Evolutionary conservation across 768 basidiomycete genomes (phyloP), one percentile per base, ranked within the genome.

Genomic region (Paxillus involutus): DNA sequence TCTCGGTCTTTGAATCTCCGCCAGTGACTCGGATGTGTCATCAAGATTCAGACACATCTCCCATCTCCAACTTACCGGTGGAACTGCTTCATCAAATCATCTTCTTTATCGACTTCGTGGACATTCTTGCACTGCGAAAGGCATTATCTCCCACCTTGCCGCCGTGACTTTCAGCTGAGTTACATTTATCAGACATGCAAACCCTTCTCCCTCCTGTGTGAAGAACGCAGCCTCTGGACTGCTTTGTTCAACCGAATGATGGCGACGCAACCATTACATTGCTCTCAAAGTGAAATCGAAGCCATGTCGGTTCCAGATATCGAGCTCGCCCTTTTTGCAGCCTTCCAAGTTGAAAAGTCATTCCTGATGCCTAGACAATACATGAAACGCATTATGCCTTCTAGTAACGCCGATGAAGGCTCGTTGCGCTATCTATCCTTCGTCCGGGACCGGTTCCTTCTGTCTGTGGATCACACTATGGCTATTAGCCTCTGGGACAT

Each of bases 141-240:
- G 66, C 44, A 53, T 19, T 13, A 13, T 10, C 17, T 8, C 35
- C 36, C 33, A 12, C 26, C 11, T 42, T 21, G 17, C 14, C 26
- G 1, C 35, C 39, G 29, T 33, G 41, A 44, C 9, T 4, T 16
- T 10, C 16, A 16, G 17, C 47, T 32, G 24, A 57, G 37, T 17
- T 51, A 16, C 39, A 2, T 51, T 43, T 44, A 17, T 24, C 41
- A 67, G 66, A 68, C 67, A 56, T 68, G 63, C 59, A 66, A 53
- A 43, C 47, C 44, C 21, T 21, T 21, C 21, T 21, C 21, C 21
- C 21, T 21, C 21, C 21, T 21, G 21, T 21, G 21, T 21, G 2
- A 21, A 21, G 21, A 21, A 21, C 21, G 21, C 21, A 21, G 21
- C 21, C 21, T 21, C 21, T 21, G 21, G 21, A 21, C 21, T 21